A percentile compares a stretch with the other conserved stretches of the same genome.
Evolutionary conservation across 768 basidiomycete genomes (phyloP).

Genomic region (Tulasnella sp.): DNA sequence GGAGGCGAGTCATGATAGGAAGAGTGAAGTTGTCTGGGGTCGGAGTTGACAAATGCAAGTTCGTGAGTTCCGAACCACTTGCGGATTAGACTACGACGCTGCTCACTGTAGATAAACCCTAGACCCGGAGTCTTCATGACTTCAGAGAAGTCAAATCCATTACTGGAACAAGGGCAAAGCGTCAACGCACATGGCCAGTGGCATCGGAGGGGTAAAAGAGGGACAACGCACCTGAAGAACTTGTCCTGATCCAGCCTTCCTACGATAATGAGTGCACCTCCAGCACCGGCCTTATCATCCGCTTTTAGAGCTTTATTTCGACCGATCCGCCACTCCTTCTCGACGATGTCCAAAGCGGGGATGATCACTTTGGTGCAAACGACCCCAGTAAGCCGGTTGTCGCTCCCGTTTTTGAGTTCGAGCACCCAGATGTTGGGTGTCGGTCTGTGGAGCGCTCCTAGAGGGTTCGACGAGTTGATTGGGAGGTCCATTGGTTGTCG

Average conservation of each 20-base stretch:
- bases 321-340: slow-evolving; percentile 49
- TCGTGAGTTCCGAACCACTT: slow-evolving; percentile 15
- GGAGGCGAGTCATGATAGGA: slow-evolving; percentile 52
- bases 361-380: slow-evolving; percentile 49
- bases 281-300: slow-evolving; percentile 34
- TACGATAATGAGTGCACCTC: slow-evolving; percentile 65
- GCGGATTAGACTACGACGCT: slow-evolving; percentile 51
- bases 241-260: slow-evolving; percentile 69
- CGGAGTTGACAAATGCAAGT: slow-evolving; percentile 30
- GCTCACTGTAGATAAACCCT: slow-evolving; percentile 19
- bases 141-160: slow-evolving; percentile 50
- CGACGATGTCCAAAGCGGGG: slow-evolving; percentile 62
- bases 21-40: slow-evolving; percentile 50
- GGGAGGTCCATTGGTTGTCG: background rate
- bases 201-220: background rate
- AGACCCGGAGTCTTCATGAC: slow-evolving; percentile 23
- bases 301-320: slow-evolving; percentile 25
- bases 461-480: background rate
- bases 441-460: slow-evolving; percentile 6
- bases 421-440: slow-evolving; percentile 48
- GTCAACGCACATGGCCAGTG: background rate
- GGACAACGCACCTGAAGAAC: slow-evolving; percentile 58
- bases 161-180: background rate
- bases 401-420: slow-evolving; percentile 67
- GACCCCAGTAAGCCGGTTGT: slow-evolving; percentile 51